Percentiles rank a stretch among this genome's conserved stretches.
Conservation (phyloP, 768 basidiomycete genomes). For the Asterophora lycoperdoides region DNA sequence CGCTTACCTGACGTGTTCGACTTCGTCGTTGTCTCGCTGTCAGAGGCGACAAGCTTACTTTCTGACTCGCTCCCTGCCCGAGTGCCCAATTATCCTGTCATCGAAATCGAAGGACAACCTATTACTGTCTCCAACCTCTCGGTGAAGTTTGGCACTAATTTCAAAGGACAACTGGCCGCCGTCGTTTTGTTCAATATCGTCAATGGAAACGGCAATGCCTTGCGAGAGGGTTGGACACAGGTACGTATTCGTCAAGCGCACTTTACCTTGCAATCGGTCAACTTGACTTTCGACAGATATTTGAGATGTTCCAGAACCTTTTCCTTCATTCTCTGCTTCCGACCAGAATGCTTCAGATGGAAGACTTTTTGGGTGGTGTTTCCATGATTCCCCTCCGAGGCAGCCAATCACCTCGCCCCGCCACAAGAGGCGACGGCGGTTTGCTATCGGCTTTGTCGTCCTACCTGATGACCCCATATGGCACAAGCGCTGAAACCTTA, state of each 20-base stretch:
- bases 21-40: constrained; percentile 89
- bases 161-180: constrained; percentile 93
- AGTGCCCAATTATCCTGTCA: constrained; percentile 80
- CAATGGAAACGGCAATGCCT: constrained; percentile 90
- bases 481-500: constrained; percentile 64
- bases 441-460: constrained; percentile 90
- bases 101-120: constrained; percentile 86
- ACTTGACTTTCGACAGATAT: constrained; percentile 53
- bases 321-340: constrained; percentile 94
- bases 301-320: constrained; percentile 97
- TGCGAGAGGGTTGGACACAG: constrained; percentile 94
- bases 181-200: constrained; percentile 97
- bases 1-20: constrained; percentile 94
- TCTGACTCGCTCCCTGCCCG: constrained; percentile 65
- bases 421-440: constrained; percentile 78
- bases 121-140: constrained; percentile 91
- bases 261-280: constrained; percentile 5
- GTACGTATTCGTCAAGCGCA: constrained; percentile 33
- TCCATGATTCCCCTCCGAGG: constrained; percentile 89
- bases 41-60: constrained; percentile 85
- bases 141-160: constrained; percentile 90
- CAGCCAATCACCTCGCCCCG: constrained; percentile 56
- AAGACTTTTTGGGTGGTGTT: constrained; percentile 94
- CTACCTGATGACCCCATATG: constrained; percentile 95
- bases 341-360: constrained; percentile 90